phyloP scores from a whole-genome alignment of 2,329 filamentous ascomycete genomes.

The Apiospora pterosperma region DNA sequence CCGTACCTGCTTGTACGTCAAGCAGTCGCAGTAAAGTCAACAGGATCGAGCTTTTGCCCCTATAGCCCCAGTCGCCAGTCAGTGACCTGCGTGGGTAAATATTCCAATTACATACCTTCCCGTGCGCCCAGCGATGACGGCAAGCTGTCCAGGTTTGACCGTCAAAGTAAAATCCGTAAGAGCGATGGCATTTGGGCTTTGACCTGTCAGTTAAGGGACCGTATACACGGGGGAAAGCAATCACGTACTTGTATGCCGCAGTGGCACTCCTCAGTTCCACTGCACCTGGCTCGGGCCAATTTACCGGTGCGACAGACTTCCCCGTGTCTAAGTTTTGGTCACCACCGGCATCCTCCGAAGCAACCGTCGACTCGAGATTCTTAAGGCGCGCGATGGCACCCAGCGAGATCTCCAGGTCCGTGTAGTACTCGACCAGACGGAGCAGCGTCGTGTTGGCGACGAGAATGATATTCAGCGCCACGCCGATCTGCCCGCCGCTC shows the following conservation, averaged over 20 bases:
- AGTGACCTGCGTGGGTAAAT: too few species aligned
- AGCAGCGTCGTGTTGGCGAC: slow-evolving; percentile 32
- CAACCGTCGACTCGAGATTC: slow-evolving; percentile 21
- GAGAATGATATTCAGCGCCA: slow-evolving; percentile 33
- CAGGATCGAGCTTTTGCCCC: slow-evolving; percentile 33
- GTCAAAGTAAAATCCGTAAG: slow-evolving; percentile 22
- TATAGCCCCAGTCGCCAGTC: slow-evolving; percentile 12
- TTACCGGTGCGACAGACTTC: slow-evolving; percentile 2
- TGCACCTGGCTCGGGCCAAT: slow-evolving; percentile 25
- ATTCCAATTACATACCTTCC: slow-evolving; percentile 33
- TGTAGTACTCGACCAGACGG: slow-evolving; percentile 29
- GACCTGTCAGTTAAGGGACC: not conserved
- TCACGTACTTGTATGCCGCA: slow-evolving; percentile 27
- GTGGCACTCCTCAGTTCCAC: slow-evolving; percentile 24
- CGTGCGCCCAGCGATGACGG: slow-evolving; percentile 51
- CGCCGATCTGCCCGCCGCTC: slow-evolving; percentile 28
- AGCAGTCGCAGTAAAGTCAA: slow-evolving; percentile 20
- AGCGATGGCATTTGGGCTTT: slow-evolving; percentile 15
- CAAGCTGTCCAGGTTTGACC: slow-evolving; percentile 39
- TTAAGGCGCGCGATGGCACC: slow-evolving; percentile 31
- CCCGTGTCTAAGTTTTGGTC: too few species aligned
- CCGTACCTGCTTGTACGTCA: slow-evolving; percentile 20
- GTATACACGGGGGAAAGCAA: not conserved
- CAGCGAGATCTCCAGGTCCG: slow-evolving; percentile 31
- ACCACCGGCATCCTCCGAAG: slow-evolving; percentile 16